A percentile compares a stretch with the other conserved stretches of the same genome.
These are phyloP conservation scores for Candida sp. DNA, from an alignment of 1,139 yeast genomes.

Conservation along the genomic window DNA sequence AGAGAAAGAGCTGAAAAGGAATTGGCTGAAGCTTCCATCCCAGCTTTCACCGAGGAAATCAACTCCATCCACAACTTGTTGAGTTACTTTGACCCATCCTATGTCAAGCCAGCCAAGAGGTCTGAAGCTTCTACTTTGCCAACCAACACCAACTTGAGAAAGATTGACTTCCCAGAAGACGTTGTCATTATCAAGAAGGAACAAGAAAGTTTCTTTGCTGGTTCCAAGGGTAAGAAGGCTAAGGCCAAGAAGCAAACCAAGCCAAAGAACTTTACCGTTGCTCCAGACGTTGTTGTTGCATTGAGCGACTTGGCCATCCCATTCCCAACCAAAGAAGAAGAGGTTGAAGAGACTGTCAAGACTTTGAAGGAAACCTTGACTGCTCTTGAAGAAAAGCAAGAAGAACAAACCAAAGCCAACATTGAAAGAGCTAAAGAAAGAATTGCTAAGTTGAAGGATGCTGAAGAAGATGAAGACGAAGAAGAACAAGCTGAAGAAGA, in stretches of 20 bases:
- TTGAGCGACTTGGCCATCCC: constrained; percentile 79
- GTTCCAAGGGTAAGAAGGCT: constrained; percentile 52
- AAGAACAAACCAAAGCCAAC: constrained; percentile 78
- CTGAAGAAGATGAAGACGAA: constrained; percentile 34
- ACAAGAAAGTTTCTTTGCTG: constrained; percentile 59
- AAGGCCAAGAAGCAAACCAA: constrained; percentile 48
- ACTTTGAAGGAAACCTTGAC: constrained; percentile 76
- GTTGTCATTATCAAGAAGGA: constrained; percentile 69
- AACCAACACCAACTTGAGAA: constrained; percentile 39
- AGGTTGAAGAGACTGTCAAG: constrained; percentile 67
- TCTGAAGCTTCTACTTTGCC: constrained; percentile 26
- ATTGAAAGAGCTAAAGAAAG: constrained; percentile 77
- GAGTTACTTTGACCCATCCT: constrained; percentile 77
- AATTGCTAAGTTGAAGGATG: constrained; percentile 64
- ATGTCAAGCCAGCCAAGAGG: constrained; percentile 58
- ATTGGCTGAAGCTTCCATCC: constrained; percentile 72
- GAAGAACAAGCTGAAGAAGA: constrained; percentile 19
- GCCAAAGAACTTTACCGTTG: constrained; percentile 63
- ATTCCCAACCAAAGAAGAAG: constrained; percentile 81
- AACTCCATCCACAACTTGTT: constrained; percentile 74
- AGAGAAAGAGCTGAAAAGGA: constrained; percentile 70
- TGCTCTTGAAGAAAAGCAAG: constrained; percentile 76
- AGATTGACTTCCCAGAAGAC: constrained; percentile 65
- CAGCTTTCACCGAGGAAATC: constrained; percentile 85
- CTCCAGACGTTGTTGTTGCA: constrained; percentile 80